Percentiles rank a stretch among this genome's conserved stretches.
phyloP scores from a whole-genome alignment of 179 eudicot genomes.

The Gypsophila paniculata region DNA sequence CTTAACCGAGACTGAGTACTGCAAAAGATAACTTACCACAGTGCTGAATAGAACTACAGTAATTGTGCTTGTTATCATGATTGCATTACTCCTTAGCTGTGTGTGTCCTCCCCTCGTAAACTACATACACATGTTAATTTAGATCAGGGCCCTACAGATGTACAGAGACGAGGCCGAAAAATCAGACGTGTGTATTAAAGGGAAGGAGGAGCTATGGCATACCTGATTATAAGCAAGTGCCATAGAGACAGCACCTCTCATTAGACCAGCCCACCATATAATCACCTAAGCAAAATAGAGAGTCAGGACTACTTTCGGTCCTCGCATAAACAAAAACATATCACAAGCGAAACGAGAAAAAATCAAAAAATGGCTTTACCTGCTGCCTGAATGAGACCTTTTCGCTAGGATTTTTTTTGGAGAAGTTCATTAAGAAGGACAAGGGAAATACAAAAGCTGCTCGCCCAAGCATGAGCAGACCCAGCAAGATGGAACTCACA shows the following conservation, averaged over 20 bases:
- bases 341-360: slow-evolving; percentile 3
- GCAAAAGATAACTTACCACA: slow-evolving; percentile 38
- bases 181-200: background rate
- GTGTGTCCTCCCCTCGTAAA: slow-evolving; percentile 69
- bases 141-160: no score
- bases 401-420: slow-evolving; percentile 41
- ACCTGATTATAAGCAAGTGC: slow-evolving; percentile 98
- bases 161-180: background rate
- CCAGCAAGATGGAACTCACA: slow-evolving; percentile 65
- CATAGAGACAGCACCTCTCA: slow-evolving; percentile 97
- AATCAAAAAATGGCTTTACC: slow-evolving; percentile 32
- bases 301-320: background rate
- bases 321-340: background rate
- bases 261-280: slow-evolving; percentile 99
- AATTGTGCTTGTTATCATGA: slow-evolving; percentile 76
- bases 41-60: slow-evolving; percentile 71
- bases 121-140: slow-evolving; percentile 36
- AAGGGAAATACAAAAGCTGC: slow-evolving; percentile 91
- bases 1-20: background rate
- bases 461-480: slow-evolving; percentile 75
- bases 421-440: slow-evolving; percentile 58
- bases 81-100: slow-evolving; percentile 47
- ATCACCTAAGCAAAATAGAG: slow-evolving; percentile 41
- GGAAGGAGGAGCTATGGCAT: slow-evolving; percentile 1
- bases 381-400: slow-evolving; percentile 63